phyloP scores from a whole-genome alignment of 768 basidiomycete species.

The Termitomyces sp. region DNA sequence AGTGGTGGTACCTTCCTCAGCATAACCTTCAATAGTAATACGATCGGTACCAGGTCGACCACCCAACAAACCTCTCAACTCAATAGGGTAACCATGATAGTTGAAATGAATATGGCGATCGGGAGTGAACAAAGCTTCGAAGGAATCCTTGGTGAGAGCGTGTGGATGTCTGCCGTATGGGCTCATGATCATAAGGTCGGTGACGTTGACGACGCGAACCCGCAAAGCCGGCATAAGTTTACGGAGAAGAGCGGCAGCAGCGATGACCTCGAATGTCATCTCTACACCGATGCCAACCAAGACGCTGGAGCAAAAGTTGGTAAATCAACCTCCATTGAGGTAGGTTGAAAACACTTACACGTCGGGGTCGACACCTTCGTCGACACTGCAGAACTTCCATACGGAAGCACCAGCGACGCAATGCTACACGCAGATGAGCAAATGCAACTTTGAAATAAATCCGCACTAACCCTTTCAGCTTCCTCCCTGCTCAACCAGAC shows the following conservation, averaged over 20 bases:
- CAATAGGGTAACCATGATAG: constrained; percentile 79
- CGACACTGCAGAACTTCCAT: constrained; percentile 80
- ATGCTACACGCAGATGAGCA: constrained; percentile 38
- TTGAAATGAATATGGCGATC: constrained; percentile 73
- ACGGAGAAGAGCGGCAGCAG: constrained; percentile 76
- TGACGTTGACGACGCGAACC: constrained; percentile 84
- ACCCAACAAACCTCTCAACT: constrained; percentile 61
- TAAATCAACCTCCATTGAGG: neutral
- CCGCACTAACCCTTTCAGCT: constrained; percentile 49
- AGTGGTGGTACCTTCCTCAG: constrained; percentile 76
- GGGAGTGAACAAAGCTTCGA: constrained; percentile 66
- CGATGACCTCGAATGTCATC: constrained; percentile 84
- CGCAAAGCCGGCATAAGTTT: constrained; percentile 66
- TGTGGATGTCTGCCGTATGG: constrained; percentile 72
- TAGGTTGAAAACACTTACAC: constrained; percentile 40
- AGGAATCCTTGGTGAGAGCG: constrained; percentile 55
- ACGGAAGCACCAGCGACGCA: constrained; percentile 84
- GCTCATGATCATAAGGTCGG: constrained; percentile 82
- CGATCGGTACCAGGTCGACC: constrained; percentile 47
- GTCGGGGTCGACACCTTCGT: constrained; percentile 67
- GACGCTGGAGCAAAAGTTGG: constrained; percentile 41
- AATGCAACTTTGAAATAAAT: neutral
- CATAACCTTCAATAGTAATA: constrained; percentile 57
- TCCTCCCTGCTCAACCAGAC: constrained; percentile 78
- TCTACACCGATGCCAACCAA: constrained; percentile 87